Evolutionary conservation across 176 grass and related monocot species (phyloP).

Genomic region (Phragmites australis): DNA sequence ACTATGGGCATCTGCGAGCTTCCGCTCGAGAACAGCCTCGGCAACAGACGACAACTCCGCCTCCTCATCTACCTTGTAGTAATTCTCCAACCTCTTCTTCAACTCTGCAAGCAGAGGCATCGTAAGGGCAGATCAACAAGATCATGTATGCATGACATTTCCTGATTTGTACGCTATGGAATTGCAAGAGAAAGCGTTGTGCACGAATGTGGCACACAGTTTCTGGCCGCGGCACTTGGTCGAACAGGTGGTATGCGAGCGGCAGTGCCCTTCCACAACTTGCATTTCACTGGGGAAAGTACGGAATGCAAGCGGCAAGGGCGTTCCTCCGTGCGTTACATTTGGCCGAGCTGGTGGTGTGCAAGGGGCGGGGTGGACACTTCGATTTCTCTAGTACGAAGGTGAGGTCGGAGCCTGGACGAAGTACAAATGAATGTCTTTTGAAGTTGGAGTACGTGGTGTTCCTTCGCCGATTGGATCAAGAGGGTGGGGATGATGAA

Average conservation of each 20-base stretch:
- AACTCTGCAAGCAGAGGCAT: constrained; percentile 50
- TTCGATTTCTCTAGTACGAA: not conserved
- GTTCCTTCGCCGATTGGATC: not conserved
- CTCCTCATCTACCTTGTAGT: constrained; percentile 54
- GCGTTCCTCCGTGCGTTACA: not conserved
- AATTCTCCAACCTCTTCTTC: constrained; percentile 52
- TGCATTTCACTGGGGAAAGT: not conserved
- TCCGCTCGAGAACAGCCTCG: constrained; percentile 53
- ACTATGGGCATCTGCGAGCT: constrained; percentile 44
- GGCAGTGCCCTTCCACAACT: not conserved
- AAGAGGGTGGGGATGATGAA: not conserved
- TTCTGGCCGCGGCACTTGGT: constrained; percentile 19
- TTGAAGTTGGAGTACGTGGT: not conserved
- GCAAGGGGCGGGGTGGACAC: not conserved
- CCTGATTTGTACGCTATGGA: not conserved
- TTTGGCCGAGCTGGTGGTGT: constrained; percentile 16
- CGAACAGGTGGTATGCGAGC: not conserved
- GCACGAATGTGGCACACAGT: not conserved
- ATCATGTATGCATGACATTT: not conserved
- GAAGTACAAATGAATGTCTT: not conserved
- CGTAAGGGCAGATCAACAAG: not conserved
- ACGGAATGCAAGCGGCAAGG: not conserved
- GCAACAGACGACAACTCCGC: constrained; percentile 36
- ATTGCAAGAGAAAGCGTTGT: not conserved
- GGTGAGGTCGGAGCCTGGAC: not conserved